Conservation (phyloP, 2,329 filamentous ascomycete genomes). For the Aspergillus sp. region DNA sequence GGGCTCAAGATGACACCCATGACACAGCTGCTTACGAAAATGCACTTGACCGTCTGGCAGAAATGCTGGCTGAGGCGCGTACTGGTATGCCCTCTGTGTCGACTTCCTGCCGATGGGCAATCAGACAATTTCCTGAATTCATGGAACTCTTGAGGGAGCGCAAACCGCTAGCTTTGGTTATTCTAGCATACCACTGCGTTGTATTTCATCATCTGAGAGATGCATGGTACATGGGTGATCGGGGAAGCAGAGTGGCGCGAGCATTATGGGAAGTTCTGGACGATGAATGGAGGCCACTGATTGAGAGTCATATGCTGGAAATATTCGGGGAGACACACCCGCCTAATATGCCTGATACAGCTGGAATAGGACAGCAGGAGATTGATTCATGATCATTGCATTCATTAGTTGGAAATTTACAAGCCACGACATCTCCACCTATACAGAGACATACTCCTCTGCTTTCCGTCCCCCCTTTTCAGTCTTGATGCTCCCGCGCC, state of each 20-base stretch:
- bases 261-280: constrained; percentile 51
- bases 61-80: constrained; percentile 29
- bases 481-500: constrained; percentile 18
- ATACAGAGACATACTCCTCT: constrained; percentile 12
- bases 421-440: background rate
- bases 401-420: background rate
- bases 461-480: constrained; percentile 19
- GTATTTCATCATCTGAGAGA: constrained; percentile 61
- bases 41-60: constrained; percentile 30
- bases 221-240: constrained; percentile 68
- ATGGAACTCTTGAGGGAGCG: constrained; percentile 41
- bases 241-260: constrained; percentile 65
- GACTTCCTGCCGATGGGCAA: constrained; percentile 40
- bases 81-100: constrained; percentile 56
- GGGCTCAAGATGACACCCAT: constrained; percentile 23
- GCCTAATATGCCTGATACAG: background rate
- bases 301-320: constrained; percentile 34
- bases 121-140: constrained; percentile 36
- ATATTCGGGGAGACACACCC: constrained; percentile 30
- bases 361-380: background rate
- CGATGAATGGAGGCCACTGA: constrained; percentile 32
- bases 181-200: constrained; percentile 62
- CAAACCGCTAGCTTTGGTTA: constrained; percentile 52
- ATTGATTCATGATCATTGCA: background rate
- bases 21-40: constrained; percentile 26